Conservation (phyloP, 108 stramenopile species). For the Discostella stelligeroides region DNA sequence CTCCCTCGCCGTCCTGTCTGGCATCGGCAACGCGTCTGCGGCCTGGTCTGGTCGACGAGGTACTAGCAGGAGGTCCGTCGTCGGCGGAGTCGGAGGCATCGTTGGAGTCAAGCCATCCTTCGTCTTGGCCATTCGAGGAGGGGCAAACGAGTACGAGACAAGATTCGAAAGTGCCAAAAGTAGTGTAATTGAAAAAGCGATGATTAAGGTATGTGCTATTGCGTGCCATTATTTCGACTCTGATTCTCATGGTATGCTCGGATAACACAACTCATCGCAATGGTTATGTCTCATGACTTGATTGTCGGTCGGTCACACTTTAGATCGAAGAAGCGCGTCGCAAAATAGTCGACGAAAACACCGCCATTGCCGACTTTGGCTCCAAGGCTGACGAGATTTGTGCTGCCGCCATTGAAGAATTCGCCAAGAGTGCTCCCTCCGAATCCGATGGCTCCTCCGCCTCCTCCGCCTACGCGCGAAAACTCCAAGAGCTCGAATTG, state of each 20-base stretch:
- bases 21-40: slow-evolving; percentile 1
- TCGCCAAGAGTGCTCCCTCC: slow-evolving; percentile 85
- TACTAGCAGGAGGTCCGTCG: slow-evolving; percentile 6
- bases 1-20: slow-evolving; percentile 21
- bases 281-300: too few species aligned
- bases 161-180: slow-evolving; percentile 41
- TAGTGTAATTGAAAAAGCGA: slow-evolving; percentile 40
- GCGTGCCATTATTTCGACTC: not conserved
- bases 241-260: too few species aligned
- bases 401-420: slow-evolving; percentile 88
- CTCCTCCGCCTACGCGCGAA: slow-evolving; percentile 83
- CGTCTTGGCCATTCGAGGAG: slow-evolving; percentile 40
- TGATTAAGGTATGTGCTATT: slow-evolving; percentile 38
- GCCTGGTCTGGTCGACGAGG: not conserved
- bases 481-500: slow-evolving; percentile 86
- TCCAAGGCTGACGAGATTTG: slow-evolving; percentile 87
- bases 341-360: slow-evolving; percentile 76
- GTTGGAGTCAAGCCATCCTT: slow-evolving; percentile 27
- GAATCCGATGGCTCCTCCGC: slow-evolving; percentile 62
- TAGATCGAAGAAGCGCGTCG: slow-evolving; percentile 79
- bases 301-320: not conserved
- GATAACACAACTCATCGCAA: too few species aligned
- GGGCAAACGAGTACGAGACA: slow-evolving; percentile 41
- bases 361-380: slow-evolving; percentile 79
- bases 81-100: slow-evolving; percentile 4